Base-by-base conservation (phyloP, 352 stramenopile genomes). In the Phytophthora parvispora region DNA sequence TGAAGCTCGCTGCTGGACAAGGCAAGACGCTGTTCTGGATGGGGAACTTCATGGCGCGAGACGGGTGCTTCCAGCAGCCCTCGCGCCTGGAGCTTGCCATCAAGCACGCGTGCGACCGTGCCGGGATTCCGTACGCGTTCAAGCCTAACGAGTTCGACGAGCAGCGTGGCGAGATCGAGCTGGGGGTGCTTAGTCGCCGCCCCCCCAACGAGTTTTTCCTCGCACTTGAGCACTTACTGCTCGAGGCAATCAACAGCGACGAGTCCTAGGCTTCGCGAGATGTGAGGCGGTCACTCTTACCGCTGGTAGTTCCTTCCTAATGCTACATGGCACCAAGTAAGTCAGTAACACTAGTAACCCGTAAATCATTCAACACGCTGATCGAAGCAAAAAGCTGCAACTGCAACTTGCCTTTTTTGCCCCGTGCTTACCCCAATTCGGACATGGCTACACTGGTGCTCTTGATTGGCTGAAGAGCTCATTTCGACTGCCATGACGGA, bases 21-120 rank as follows among this genome's bases (percentile, higher is more conserved):
- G 75, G 75, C 45, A 86, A 80, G 38, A 80, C 79, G 22, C 54
- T 94, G 42, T 76, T 78, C 56, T 93, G 84, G 84, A 93, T 94
- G 54, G 83, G 84, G 18, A 85, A 54, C 47, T 91, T 90, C 54
- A 89, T 94, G 83, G 72, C 84, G 58, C 83, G 84, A 28, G 74
- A 69, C 4, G 85, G 84, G 1, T 93, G 85, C 65, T 94, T 94
- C 51, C 80, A 91, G 65, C 54, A 86, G 16, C 83, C 87, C 5
- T 93, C 84, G 6, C 53, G 64, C 36, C 62, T 94, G 13, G 87
- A 94, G 51, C 60, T 79, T 12, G 60, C 77, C 22, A 60, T 94
- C 2, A 66, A 83, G 34, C 63, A 64, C 10, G 86, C 86, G n/a
- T 92, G 84, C 49, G 62, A 63, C 5, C 51, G 54, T 10, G 66